Conservation (phyloP, 2,329 filamentous ascomycete genomes). For the Pestalotiopsis sp. region DNA sequence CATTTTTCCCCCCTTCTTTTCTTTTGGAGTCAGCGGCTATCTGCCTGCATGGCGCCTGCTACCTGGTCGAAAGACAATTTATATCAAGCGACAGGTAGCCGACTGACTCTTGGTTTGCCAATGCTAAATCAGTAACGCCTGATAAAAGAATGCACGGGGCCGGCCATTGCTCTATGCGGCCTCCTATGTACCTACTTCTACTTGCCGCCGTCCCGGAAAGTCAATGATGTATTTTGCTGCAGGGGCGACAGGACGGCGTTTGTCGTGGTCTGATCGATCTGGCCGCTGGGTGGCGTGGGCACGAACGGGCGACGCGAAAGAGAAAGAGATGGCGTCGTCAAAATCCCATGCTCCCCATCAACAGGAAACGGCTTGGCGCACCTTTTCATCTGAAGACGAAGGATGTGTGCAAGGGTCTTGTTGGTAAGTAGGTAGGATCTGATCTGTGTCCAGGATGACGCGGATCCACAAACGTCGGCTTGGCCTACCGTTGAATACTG, state of each 20-base stretch:
- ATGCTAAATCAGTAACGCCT: not conserved
- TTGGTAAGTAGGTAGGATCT: not conserved
- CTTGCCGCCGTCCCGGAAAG: not conserved
- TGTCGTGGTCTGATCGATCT: not conserved
- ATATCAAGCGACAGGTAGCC: not conserved
- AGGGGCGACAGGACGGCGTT: not conserved
- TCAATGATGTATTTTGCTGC: not conserved
- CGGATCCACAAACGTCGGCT: not conserved
- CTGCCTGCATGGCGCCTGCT: no score
- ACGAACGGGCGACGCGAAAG: not conserved
- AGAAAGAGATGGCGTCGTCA: not conserved
- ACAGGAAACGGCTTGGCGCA: constrained; percentile 11
- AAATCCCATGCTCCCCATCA: not conserved
- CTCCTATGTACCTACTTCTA: not conserved
- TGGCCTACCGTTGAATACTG: no score
- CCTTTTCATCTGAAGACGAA: constrained; percentile 12
- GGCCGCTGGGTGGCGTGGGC: not conserved
- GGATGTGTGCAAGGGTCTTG: not conserved
- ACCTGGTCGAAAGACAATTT: not conserved
- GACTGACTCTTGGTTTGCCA: not conserved
- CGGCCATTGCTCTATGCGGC: not conserved
- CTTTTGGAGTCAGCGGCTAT: no score
- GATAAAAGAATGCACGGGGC: not conserved
- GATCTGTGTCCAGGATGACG: constrained; percentile 5
- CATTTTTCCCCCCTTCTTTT: not conserved